Evolutionary conservation across 495 filamentous ascomycete species (phyloP), one percentile per base, ranked within the genome.

Genomic region (Penicillium macrosclerotiorum): DNA sequence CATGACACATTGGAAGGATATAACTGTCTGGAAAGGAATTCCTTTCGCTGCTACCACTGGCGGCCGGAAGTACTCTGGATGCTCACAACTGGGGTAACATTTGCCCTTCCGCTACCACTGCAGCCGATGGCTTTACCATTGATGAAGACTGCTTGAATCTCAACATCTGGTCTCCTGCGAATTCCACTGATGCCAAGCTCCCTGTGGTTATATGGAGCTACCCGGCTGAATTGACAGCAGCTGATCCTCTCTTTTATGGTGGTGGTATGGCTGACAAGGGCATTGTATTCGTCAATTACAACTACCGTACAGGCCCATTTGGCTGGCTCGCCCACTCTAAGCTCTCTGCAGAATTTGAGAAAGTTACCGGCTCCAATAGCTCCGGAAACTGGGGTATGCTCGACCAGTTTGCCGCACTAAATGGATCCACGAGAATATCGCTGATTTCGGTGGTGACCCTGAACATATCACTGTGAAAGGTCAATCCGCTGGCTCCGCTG

Each of bases 401-500:
- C 19, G 70, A 73, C 41, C 68, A 71, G 34, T 55, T 54, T 2
- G 63, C 63, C 37, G 70, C 68, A 6, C 49, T 71, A 7, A 58
- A 65, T 78, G 73, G 73, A 67, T 75, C 4, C 68, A 75, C 29
- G 62, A 64, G 35, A 67, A 76, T 39, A 74, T 78, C 38, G 53
- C 46, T 25, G 49, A 72, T 7, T 64, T 76, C 19, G 72, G 71
- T 13, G 73, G 73, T 5, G 65, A 74, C 51, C 59, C 68, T 29
- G 51, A 47, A 17, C 56, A 67, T 6, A 67, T 74, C 13, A 74
- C 66, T 0, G 59, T 72, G 3, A 67, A 69, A 52, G 74, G 71
- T 14, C 65, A 71, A 22, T 73, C 66, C 11, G 77, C 77, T 6
- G 74, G 78, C n/a, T 77, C 63, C 25, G 74, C 75, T 17, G 68